A percentile compares a stretch with the other conserved stretches of the same genome.
These are phyloP conservation scores for Sclerotinia glacialis DNA, from an alignment of 2,329 filamentous ascomycete genomes.

Conservation along the genomic window DNA sequence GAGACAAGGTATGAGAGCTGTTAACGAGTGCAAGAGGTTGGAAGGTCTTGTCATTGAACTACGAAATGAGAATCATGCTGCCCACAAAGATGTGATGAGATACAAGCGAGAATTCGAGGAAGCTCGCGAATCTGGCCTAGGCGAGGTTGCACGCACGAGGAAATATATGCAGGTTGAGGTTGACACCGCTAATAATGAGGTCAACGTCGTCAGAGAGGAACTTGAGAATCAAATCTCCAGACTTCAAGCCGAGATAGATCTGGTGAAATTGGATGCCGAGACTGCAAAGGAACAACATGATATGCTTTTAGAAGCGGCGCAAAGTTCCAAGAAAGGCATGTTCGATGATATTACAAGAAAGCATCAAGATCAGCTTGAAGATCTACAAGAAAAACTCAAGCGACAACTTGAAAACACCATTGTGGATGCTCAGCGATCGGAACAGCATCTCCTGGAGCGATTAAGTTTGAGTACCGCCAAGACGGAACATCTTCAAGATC, in stretches of 20 bases:
- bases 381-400: conserved; percentile 72
- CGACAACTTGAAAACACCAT: conserved; percentile 68
- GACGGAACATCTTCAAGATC: conserved; percentile 81
- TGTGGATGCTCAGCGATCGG: conserved; percentile 79
- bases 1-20: conserved; percentile 61
- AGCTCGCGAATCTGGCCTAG: conserved; percentile 72
- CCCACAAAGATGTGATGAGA: conserved; percentile 46
- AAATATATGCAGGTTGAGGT: conserved; percentile 77
- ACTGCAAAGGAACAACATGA: conserved; percentile 78
- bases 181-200: conserved; percentile 78
- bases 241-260: conserved; percentile 72
- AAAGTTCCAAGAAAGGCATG: conserved; percentile 61
- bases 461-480: conserved; percentile 81
- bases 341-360: conserved; percentile 52
- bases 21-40: conserved; percentile 60
- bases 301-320: conserved; percentile 78
- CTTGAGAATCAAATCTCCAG: conserved; percentile 75
- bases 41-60: conserved; percentile 55
- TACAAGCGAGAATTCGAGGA: conserved; percentile 83
- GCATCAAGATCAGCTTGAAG: conserved; percentile 68
- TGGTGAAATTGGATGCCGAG: conserved; percentile 74
- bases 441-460: conserved; percentile 76
- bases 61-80: conserved; percentile 61
- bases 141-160: conserved; percentile 78
- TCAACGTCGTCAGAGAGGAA: conserved; percentile 77